Percentiles rank a stretch among this genome's conserved stretches.
Evolutionary conservation across 371 early-diverging fungal genomes (phyloP).

Genomic region (Paraphysoderma sedebokerense): DNA sequence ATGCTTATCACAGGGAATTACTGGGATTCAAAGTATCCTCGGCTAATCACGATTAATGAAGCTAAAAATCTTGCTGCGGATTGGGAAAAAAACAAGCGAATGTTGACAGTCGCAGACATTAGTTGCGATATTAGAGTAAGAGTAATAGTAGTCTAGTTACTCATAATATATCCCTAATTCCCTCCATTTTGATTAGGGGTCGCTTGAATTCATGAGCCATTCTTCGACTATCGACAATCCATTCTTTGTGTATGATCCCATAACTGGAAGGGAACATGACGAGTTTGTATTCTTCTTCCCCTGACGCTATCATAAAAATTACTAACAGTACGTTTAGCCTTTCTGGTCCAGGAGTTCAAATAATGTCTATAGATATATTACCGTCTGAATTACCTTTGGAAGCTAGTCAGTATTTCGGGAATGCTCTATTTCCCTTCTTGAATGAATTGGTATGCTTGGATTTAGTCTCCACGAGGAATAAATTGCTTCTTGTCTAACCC

Average conservation of each 20-base stretch:
- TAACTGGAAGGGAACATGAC: slow-evolving; percentile 45
- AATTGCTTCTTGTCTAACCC: too few species aligned
- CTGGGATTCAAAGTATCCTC: slow-evolving; percentile 80
- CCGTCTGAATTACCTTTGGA: slow-evolving; percentile 91
- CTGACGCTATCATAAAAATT: not conserved
- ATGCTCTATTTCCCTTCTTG: slow-evolving; percentile 59
- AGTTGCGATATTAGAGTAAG: slow-evolving; percentile 81
- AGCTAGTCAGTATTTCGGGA: slow-evolving; percentile 79
- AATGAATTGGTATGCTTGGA: slow-evolving; percentile 47
- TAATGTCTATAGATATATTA: slow-evolving; percentile 91
- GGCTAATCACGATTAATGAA: slow-evolving; percentile 69
- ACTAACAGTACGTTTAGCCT: slow-evolving; percentile 18
- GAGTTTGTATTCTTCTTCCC: slow-evolving; percentile 17
- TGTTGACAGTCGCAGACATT: slow-evolving; percentile 81
- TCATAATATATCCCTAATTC: not conserved
- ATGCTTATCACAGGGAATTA: slow-evolving; percentile 88
- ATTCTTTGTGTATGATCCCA: slow-evolving; percentile 80
- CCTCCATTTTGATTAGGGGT: slow-evolving; percentile 25
- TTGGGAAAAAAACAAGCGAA: slow-evolving; percentile 37
- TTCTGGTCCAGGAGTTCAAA: slow-evolving; percentile 66
- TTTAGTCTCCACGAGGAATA: not conserved
- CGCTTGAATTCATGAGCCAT: slow-evolving; percentile 80
- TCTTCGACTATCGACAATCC: slow-evolving; percentile 77
- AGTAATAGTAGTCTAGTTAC: too few species aligned
- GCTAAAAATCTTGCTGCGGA: slow-evolving; percentile 38